These are phyloP conservation scores for Rosa hybrid DNA, from an alignment of 331 rosid genomes.

Conservation along the genomic window DNA sequence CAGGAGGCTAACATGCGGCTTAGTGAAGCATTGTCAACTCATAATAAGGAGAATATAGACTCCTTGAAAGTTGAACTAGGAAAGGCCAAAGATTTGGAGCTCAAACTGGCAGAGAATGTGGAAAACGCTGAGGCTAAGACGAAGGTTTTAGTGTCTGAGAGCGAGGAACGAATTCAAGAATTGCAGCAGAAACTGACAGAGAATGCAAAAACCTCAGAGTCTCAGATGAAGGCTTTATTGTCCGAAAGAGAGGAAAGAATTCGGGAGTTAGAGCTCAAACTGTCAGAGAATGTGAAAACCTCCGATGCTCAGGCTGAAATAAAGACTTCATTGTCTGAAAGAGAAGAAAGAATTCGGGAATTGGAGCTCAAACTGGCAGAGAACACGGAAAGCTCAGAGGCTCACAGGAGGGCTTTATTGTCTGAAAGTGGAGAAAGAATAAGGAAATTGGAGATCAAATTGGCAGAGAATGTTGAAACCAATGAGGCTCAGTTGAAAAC, in stretches of 20 bases:
- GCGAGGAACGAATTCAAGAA: conserved; percentile 10
- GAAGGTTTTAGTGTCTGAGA: conserved; percentile 12
- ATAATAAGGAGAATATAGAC: conserved; percentile 24
- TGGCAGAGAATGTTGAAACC: conserved; percentile 15
- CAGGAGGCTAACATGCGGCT: conserved; percentile 31
- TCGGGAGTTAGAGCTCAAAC: conserved; percentile 26
- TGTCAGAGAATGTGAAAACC: conserved; percentile 42
- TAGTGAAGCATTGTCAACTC: conserved; percentile 20
- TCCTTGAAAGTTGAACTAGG: conserved; percentile 30
- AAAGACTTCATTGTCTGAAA: background rate
- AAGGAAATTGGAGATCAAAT: conserved; percentile 27
- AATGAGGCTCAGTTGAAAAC: conserved; percentile 25
- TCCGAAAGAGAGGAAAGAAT: conserved; percentile 10
- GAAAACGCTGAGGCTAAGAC: conserved; percentile 39
- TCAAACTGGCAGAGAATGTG: conserved; percentile 33
- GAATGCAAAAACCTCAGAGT: background rate
- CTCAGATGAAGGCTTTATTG: conserved; percentile 16
- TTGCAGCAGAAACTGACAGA: conserved; percentile 17
- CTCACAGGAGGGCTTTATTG: conserved; percentile 7
- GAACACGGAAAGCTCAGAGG: background rate
- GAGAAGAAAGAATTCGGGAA: conserved; percentile 1
- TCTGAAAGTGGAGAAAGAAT: conserved; percentile 30
- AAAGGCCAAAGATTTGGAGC: conserved; percentile 34
- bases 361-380: conserved; percentile 9
- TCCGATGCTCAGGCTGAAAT: background rate